Evolutionary conservation across 2,329 filamentous ascomycete genomes (phyloP).

Genomic region (Aspergillus ustus): DNA sequence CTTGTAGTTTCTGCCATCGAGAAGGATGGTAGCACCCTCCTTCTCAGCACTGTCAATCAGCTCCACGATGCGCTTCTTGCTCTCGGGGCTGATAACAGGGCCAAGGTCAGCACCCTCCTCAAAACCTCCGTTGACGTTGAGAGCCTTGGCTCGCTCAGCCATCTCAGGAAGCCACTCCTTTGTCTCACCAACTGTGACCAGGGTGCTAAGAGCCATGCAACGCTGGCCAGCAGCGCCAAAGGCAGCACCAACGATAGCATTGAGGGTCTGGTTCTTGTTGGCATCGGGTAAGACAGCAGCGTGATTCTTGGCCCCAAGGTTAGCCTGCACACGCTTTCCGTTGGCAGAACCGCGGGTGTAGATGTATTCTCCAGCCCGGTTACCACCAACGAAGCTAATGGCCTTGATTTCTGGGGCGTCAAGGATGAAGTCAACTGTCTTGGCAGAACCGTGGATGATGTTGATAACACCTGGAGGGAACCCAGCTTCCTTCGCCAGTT

Average conservation of each 20-base stretch:
- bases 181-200: slow-evolving; percentile 68
- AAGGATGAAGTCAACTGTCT: slow-evolving; percentile 71
- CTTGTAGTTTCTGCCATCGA: slow-evolving; percentile 66
- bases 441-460: slow-evolving; percentile 67
- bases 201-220: slow-evolving; percentile 70
- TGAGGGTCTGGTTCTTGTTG: slow-evolving; percentile 71
- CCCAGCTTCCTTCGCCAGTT: slow-evolving; percentile 66
- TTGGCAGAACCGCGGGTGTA: slow-evolving; percentile 69
- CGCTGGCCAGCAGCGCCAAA: slow-evolving; percentile 72
- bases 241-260: slow-evolving; percentile 68
- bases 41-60: slow-evolving; percentile 65
- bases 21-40: slow-evolving; percentile 67
- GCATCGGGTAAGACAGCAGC: slow-evolving; percentile 69
- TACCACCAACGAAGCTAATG: slow-evolving; percentile 70
- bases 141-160: slow-evolving; percentile 63
- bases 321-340: slow-evolving; percentile 72
- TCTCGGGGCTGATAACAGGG: slow-evolving; percentile 66
- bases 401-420: slow-evolving; percentile 72
- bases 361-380: slow-evolving; percentile 72
- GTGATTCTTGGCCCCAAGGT: slow-evolving; percentile 73
- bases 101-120: slow-evolving; percentile 67
- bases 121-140: slow-evolving; percentile 66
- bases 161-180: slow-evolving; percentile 69
- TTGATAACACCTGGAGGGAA: slow-evolving; percentile 70
- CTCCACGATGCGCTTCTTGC: slow-evolving; percentile 66